Evolutionary conservation across 1,139 yeast genomes (phyloP).

Genomic region (Yamadazyma taylorii): DNA sequence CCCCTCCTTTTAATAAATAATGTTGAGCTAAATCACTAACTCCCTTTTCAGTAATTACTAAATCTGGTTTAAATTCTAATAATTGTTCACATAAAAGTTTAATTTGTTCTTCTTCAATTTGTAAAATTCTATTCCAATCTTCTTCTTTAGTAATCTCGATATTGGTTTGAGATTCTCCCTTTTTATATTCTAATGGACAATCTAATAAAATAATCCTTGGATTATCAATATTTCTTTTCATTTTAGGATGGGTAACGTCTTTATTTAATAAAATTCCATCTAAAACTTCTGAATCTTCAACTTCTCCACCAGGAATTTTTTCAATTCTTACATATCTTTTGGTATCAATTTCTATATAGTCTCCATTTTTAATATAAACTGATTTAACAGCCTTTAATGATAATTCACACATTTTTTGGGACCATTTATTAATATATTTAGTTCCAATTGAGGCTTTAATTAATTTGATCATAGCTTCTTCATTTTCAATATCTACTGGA

Average conservation of each 20-base stretch:
- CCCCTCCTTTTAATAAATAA: slow-evolving; percentile 89
- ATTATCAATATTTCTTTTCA: slow-evolving; percentile 84
- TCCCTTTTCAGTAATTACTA: slow-evolving; percentile 97
- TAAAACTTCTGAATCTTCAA: slow-evolving; percentile 80
- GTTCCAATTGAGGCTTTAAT: slow-evolving; percentile 95
- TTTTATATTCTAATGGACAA: slow-evolving; percentile 96
- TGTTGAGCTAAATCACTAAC: slow-evolving; percentile 98
- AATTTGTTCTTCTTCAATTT: slow-evolving; percentile 98
- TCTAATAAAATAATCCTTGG: slow-evolving; percentile 89
- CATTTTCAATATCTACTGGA: slow-evolving; percentile 83
- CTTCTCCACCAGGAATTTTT: slow-evolving; percentile 97
- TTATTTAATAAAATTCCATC: slow-evolving; percentile 94
- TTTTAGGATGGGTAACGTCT: slow-evolving; percentile 97
- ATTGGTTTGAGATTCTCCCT: slow-evolving; percentile 98
- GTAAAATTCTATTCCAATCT: slow-evolving; percentile 91
- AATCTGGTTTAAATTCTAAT: slow-evolving; percentile 83
- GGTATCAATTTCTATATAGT: slow-evolving; percentile 82
- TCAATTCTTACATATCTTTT: slow-evolving; percentile 93
- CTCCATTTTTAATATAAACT: slow-evolving; percentile 67
- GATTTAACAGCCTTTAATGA: slow-evolving; percentile 88
- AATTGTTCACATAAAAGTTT: slow-evolving; percentile 83
- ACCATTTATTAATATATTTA: slow-evolving; percentile 90
- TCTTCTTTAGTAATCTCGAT: slow-evolving; percentile 95
- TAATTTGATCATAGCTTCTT: slow-evolving; percentile 81
- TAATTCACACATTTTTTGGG: slow-evolving; percentile 84